Conservation (phyloP, 208 protist genomes). For the Leishmania mexicana region DNA sequence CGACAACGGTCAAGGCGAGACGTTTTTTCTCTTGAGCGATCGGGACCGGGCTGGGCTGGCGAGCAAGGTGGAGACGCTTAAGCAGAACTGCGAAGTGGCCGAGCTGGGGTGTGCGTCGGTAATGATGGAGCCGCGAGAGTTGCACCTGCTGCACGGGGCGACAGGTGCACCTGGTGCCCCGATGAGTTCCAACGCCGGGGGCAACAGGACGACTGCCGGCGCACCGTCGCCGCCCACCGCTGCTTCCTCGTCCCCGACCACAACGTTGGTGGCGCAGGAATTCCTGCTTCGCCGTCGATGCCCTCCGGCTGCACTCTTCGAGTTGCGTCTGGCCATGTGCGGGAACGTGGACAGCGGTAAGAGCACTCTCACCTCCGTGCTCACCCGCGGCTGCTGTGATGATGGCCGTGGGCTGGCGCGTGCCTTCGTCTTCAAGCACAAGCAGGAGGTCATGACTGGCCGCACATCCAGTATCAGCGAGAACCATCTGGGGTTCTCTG, state of each 20-base stretch:
- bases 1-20: slow-evolving; percentile 70
- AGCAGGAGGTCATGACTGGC: slow-evolving; percentile 95
- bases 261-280: slow-evolving; percentile 61
- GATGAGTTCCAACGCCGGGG: not conserved
- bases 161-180: not conserved
- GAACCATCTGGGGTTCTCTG: slow-evolving; percentile 96
- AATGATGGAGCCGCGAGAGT: slow-evolving; percentile 54
- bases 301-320: slow-evolving; percentile 55
- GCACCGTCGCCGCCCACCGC: not conserved
- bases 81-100: slow-evolving; percentile 26
- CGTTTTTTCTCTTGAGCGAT: slow-evolving; percentile 60
- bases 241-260: slow-evolving; percentile 7
- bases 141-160: slow-evolving; percentile 22
- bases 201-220: not conserved
- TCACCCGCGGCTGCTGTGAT: slow-evolving; percentile 90
- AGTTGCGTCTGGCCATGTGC: slow-evolving; percentile 92
- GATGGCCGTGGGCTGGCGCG: slow-evolving; percentile 88
- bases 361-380: slow-evolving; percentile 91
- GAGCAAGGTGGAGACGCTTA: slow-evolving; percentile 34
- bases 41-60: slow-evolving; percentile 32
- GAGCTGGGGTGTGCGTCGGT: slow-evolving; percentile 46
- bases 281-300: slow-evolving; percentile 67
- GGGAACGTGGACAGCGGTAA: slow-evolving; percentile 95
- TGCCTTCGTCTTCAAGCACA: slow-evolving; percentile 94
- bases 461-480: slow-evolving; percentile 96